Percentiles rank a stretch among this genome's conserved stretches.
phyloP scores from a whole-genome alignment of 2,329 filamentous ascomycete genomes.

The Aureobasidium sp. region DNA sequence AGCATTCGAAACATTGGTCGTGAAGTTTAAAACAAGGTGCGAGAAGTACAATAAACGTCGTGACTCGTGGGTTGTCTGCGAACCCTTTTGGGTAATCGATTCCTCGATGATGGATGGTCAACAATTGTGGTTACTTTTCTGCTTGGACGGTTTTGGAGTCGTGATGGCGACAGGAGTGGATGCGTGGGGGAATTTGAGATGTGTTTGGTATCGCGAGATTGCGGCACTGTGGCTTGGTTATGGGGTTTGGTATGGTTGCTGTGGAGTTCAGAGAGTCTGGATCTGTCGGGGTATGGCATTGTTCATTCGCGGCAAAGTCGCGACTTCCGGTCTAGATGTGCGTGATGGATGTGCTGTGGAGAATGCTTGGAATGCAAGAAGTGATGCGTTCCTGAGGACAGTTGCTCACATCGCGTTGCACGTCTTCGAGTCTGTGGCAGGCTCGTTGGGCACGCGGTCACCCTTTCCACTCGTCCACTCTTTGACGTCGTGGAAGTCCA shows the following conservation, averaged over 20 bases:
- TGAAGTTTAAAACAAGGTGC: neutral
- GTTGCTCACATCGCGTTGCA: neutral
- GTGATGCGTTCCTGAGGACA: neutral
- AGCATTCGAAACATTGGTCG: neutral
- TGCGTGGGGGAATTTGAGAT: neutral
- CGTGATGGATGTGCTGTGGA: neutral
- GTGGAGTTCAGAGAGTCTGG: neutral
- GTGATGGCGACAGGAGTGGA: neutral
- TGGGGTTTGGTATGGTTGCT: neutral
- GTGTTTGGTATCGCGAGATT: neutral
- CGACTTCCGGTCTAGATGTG: neutral
- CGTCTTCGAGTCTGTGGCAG: neutral
- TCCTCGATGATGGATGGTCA: neutral
- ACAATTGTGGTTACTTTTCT: neutral
- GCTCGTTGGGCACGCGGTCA: neutral
- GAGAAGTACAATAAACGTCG: no score
- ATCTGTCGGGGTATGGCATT: neutral
- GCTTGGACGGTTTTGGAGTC: neutral
- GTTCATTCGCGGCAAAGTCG: neutral
- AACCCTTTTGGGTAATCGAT: no score
- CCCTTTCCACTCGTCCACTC: slow-evolving; percentile 3
- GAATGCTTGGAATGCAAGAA: neutral
- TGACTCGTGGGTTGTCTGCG: no score
- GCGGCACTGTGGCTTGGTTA: neutral
- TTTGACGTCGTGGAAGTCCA: slow-evolving; percentile 10